Evolutionary conservation across 164 flowering plant genomes (phyloP), one percentile per base, ranked within the genome.

Genomic region (Litsea cubeba): DNA sequence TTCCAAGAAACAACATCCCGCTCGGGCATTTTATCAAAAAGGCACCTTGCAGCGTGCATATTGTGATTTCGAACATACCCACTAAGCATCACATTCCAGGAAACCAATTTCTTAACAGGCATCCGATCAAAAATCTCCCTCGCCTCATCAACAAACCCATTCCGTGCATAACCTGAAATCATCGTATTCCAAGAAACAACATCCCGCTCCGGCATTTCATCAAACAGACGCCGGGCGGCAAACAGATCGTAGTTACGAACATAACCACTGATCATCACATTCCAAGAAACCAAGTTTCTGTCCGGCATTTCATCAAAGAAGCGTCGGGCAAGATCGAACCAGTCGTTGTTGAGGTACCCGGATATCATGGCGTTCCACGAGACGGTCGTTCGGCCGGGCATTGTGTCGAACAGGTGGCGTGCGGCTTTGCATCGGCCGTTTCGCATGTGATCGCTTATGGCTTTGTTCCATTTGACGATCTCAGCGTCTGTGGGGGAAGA

Each of bases 1-100:
- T 93, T 93, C 98, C 98, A 93, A 2, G 97, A 86, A 17, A 91
- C 97, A 68, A 84, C 87, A 84, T 93, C 97, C 78, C 84, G 83
- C 28, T 81, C 81, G 0, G 95, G 94, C 95, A 93, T 91, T 76
- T 70, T 50, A 72, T 90, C 92, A 68, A 91, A 93, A 79, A 93
- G 70, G 0, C n/a, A 51, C 14, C 92, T 83, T 2, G 97, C 98
- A 25, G 78, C 82, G 2, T 85, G 75, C 2, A 93, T 83, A 60
- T 83, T 78, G 24, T 81, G 66, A 69, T 85, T 82, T 73, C 82
- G 81, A 3, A 91, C 81, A 71, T 76, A 82, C 70, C 95, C 95
- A 77, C 75, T 83, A 5, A 93, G 74, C 92, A 93, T 91, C 20
- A 91, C 82, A 76, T 93, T 93, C 97, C 98, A 90, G 5, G 94